These are phyloP conservation scores for Termitomyces sp. DNA, from an alignment of 1,284 basidiomycete genomes.

Conservation along the genomic window DNA sequence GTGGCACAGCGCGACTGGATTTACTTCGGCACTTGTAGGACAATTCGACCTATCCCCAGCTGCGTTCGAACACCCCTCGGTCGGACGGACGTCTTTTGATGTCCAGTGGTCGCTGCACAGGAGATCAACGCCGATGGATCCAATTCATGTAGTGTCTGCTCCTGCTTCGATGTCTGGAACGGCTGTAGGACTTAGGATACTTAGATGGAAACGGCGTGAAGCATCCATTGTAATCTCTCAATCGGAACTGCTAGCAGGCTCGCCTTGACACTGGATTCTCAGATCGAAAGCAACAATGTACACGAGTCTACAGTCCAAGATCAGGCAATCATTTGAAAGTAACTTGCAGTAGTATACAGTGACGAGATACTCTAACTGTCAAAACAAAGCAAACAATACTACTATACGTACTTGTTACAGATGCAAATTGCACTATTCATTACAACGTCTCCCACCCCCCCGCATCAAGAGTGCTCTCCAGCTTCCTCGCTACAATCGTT, in stretches of 20 bases:
- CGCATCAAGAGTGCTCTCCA: constrained; percentile 85
- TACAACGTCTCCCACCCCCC: constrained; percentile 87
- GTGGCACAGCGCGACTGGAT: no score
- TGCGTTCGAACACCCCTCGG: background rate
- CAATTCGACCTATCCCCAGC: background rate
- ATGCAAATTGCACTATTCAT: background rate
- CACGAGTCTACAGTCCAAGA: no score
- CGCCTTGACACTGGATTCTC: no score
- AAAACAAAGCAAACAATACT: constrained; percentile 1
- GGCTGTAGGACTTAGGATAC: background rate
- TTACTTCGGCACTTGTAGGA: no score
- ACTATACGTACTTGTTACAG: constrained; percentile 2
- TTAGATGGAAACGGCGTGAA: background rate
- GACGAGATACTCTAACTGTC: constrained; percentile 4
- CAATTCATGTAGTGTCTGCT: background rate
- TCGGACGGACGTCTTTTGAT: background rate
- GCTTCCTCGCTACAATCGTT: constrained; percentile 82
- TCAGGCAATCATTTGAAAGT: background rate
- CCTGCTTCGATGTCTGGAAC: background rate
- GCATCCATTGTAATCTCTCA: background rate
- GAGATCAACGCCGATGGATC: background rate
- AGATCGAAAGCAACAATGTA: no score
- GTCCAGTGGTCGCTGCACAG: background rate
- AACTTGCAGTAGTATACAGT: constrained; percentile 6
- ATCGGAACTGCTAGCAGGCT: background rate